These are phyloP conservation scores for Madurella mycetomatis DNA, from an alignment of 2,329 filamentous ascomycete genomes.

Conservation along the genomic window DNA sequence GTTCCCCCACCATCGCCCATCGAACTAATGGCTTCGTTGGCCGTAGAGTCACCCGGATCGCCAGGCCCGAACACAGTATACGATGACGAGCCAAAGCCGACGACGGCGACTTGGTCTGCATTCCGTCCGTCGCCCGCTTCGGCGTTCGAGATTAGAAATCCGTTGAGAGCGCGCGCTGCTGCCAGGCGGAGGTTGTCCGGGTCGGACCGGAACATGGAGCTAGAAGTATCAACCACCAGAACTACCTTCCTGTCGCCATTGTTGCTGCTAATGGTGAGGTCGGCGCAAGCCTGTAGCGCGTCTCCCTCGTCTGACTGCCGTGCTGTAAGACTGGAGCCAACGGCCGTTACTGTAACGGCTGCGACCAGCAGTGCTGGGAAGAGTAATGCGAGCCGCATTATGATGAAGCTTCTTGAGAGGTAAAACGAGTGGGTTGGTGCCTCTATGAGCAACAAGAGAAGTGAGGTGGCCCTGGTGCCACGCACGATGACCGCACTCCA, in stretches of 20 bases:
- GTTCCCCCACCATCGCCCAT: constrained; percentile 16
- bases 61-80: constrained; percentile 13
- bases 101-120: constrained; percentile 23
- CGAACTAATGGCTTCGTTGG: constrained; percentile 9
- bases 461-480: background rate
- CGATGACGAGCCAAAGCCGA: constrained; percentile 20
- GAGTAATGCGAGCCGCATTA: background rate
- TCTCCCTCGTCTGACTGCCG: background rate
- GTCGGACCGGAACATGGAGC: constrained; percentile 23
- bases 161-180: constrained; percentile 22
- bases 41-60: constrained; percentile 20
- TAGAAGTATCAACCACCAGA: constrained; percentile 27
- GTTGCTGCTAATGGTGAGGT: constrained; percentile 18
- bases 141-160: constrained; percentile 22
- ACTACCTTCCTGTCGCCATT: constrained; percentile 27
- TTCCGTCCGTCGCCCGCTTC: constrained; percentile 17
- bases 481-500: background rate
- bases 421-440: background rate
- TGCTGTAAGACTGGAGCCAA: background rate
- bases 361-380: background rate
- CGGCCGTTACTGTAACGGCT: background rate
- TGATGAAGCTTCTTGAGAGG: background rate
- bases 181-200: constrained; percentile 21
- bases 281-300: constrained; percentile 8
- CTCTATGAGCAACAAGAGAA: background rate